Evolutionary conservation across 495 filamentous ascomycete genomes (phyloP).

Genomic region (Halenospora varia): DNA sequence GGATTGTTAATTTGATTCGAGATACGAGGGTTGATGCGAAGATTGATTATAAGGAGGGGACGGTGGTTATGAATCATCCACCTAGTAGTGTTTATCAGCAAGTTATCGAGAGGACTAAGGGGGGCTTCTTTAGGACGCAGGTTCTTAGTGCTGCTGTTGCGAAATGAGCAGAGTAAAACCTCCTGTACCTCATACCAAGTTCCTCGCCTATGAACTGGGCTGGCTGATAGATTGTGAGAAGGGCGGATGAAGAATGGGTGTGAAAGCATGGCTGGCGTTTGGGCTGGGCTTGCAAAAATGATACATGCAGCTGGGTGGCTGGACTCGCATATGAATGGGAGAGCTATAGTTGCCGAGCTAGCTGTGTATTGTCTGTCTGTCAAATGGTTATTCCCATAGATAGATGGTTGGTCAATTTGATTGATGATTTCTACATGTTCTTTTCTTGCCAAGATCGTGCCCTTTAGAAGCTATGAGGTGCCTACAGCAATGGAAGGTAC

Average conservation of each 20-base stretch:
- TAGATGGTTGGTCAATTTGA: too few relatives aligned
- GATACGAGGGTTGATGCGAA: conserved; percentile 97
- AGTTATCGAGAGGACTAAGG: conserved; percentile 95
- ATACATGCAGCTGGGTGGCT: background rate
- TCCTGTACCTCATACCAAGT: too few relatives aligned
- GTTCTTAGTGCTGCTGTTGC: conserved; percentile 59
- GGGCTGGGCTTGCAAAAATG: conserved; percentile 6
- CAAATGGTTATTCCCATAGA: too few relatives aligned
- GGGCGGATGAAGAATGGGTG: background rate
- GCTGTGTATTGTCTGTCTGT: too few relatives aligned
- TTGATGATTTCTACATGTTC: too few relatives aligned
- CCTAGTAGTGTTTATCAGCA: conserved; percentile 98
- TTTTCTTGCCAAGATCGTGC: too few relatives aligned
- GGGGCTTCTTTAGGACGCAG: conserved; percentile 85
- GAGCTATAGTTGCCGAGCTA: too few relatives aligned
- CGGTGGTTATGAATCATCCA: conserved; percentile 98
- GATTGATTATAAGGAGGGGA: conserved; percentile 98
- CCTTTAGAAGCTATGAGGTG: too few relatives aligned
- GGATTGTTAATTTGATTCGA: conserved; percentile 98
- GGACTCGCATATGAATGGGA: background rate
- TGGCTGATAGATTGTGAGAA: background rate
- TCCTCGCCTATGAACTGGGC: too few relatives aligned
- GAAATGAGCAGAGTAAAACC: conserved; percentile 30
- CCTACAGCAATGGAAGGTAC: too few relatives aligned
- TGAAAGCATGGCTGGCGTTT: conserved; percentile 5